Evolutionary conservation across 225 moss, liverwort and hornwort species (phyloP).

Genomic region (Marchantia polymorpha): DNA sequence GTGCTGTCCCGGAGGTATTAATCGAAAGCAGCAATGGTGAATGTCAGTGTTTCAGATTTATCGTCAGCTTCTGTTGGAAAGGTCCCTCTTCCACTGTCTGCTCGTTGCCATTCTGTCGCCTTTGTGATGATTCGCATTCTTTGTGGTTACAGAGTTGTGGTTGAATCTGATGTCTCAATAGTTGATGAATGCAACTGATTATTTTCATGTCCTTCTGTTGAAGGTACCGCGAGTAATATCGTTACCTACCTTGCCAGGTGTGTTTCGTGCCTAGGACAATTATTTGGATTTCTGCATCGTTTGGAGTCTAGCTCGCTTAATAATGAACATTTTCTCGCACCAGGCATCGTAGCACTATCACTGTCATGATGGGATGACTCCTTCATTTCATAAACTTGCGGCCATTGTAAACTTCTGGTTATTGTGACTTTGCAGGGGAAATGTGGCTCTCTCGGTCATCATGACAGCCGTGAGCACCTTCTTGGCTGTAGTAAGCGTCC

Average conservation of each 20-base stretch:
- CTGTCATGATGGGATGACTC: no score
- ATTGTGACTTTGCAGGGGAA: conserved; percentile 45
- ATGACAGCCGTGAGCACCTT: conserved; percentile 97
- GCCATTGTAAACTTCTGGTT: neutral
- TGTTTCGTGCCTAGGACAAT: neutral
- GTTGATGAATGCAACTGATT: neutral
- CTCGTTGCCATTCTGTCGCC: neutral
- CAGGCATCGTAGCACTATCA: neutral
- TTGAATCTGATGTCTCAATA: neutral
- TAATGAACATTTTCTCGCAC: neutral
- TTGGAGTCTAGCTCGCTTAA: neutral
- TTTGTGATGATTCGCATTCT: neutral
- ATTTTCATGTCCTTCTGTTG: neutral
- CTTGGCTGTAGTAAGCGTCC: conserved; percentile 53
- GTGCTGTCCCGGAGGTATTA: conserved; percentile 87
- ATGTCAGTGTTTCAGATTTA: neutral
- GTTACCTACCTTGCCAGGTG: conserved; percentile 55
- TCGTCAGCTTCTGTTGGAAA: neutral
- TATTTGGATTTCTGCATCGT: neutral
- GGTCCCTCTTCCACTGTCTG: neutral
- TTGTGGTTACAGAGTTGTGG: no score
- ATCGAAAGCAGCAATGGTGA: neutral
- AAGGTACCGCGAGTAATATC: conserved; percentile 56
- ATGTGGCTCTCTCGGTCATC: conserved; percentile 85
- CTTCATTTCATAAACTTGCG: neutral